phyloP scores from a whole-genome alignment of 441 rosid genomes.

The Corymbia calophylla region DNA sequence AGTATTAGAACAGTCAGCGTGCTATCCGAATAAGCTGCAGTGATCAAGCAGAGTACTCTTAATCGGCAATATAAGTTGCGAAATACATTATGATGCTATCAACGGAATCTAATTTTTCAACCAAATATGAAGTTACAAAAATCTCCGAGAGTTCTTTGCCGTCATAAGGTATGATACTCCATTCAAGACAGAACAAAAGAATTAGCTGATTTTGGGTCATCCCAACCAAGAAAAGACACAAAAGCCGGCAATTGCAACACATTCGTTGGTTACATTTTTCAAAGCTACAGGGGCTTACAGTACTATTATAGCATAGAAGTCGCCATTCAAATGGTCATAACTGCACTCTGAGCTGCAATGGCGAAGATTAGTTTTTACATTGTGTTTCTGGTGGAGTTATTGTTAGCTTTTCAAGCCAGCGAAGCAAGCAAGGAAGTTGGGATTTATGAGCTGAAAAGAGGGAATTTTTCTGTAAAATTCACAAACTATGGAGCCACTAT shows the following conservation, averaged over 20 bases:
- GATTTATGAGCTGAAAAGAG: conserved; percentile 36
- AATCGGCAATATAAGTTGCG: not conserved
- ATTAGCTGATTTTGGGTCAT: not conserved
- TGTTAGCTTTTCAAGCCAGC: conserved; percentile 9
- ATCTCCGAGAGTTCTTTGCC: not conserved
- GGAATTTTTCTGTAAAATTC: conserved; percentile 36
- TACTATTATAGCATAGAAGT: not conserved
- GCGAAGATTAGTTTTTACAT: not conserved
- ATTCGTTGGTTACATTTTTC: not conserved
- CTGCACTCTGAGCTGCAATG: not conserved
- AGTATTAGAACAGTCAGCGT: not conserved
- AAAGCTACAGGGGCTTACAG: not conserved
- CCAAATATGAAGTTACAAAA: not conserved
- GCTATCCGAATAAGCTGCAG: not conserved
- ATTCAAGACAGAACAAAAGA: not conserved
- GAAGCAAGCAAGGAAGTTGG: conserved; percentile 14
- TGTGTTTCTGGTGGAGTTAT: not conserved
- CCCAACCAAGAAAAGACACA: not conserved
- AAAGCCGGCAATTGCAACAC: not conserved
- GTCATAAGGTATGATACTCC: not conserved
- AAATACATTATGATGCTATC: not conserved
- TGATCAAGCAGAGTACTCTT: not conserved
- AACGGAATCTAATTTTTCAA: not conserved
- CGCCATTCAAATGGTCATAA: not conserved
- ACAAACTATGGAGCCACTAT: conserved; percentile 76